A percentile compares a stretch with the other conserved stretches of the same genome.
phyloP scores from a whole-genome alignment of 345 rosid genomes.

The Rhodamnia argentea region DNA sequence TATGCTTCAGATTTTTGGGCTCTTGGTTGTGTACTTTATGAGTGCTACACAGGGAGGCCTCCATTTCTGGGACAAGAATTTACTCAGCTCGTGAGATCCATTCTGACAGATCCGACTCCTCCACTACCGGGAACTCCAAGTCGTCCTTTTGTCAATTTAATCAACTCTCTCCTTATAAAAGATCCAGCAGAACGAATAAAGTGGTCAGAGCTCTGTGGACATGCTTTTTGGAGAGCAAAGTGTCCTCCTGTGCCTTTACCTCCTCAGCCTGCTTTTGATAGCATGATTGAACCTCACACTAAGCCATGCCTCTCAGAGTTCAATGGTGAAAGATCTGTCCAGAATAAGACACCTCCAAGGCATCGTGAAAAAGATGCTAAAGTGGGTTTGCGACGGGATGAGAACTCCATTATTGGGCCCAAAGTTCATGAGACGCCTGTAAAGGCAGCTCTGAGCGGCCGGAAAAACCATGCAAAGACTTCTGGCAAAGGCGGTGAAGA shows the following conservation, averaged over 20 bases:
- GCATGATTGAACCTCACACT: constrained; percentile 50
- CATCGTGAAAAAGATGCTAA: constrained; percentile 58
- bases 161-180: constrained; percentile 82
- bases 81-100: constrained; percentile 82
- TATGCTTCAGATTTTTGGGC: constrained; percentile 99
- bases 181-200: constrained; percentile 92
- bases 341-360: constrained; percentile 71
- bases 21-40: constrained; percentile 92
- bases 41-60: constrained; percentile 86
- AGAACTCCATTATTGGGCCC: constrained; percentile 38
- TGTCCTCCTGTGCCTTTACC: constrained; percentile 49
- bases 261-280: constrained; percentile 80
- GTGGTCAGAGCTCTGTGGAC: constrained; percentile 79
- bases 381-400: constrained; percentile 50
- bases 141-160: constrained; percentile 62
- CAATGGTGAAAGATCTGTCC: constrained; percentile 53
- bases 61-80: constrained; percentile 86
- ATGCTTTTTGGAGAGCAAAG: constrained; percentile 83
- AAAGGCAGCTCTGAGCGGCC: constrained; percentile 47
- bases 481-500: constrained; percentile 48
- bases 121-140: constrained; percentile 87
- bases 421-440: constrained; percentile 57
- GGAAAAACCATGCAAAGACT: constrained; percentile 48
- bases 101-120: constrained; percentile 82
- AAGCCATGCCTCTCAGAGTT: constrained; percentile 76